A percentile compares a stretch with the other conserved stretches of the same genome.
phyloP scores from a whole-genome alignment of 306 rosid genomes.

The Quercus agrifolia region DNA sequence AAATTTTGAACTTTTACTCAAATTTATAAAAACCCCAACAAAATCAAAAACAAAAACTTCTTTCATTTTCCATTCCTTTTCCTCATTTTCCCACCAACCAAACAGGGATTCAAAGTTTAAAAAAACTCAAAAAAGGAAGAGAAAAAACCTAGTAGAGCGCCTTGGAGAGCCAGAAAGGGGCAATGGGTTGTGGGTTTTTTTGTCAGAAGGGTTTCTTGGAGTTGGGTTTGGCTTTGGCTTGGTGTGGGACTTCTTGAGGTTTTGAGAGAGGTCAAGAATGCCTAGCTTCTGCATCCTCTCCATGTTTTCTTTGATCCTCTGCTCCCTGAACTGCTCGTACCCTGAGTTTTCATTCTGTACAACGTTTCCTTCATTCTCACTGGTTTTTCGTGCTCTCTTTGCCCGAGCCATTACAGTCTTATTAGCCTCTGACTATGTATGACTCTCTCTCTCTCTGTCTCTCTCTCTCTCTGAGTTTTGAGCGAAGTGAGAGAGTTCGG shows the following conservation, averaged over 20 bases:
- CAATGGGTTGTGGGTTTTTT: background rate
- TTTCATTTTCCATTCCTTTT: too few relatives aligned
- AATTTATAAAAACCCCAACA: too few relatives aligned
- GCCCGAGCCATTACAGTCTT: background rate
- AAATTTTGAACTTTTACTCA: too few relatives aligned
- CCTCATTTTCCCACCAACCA: too few relatives aligned
- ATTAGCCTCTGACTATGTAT: too few relatives aligned
- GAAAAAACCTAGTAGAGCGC: constrained; percentile 66
- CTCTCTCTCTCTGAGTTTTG: too few relatives aligned
- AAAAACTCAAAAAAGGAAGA: background rate
- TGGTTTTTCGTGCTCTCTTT: constrained; percentile 10
- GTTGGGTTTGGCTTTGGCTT: background rate
- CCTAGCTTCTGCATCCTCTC: constrained; percentile 71
- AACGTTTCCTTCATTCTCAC: background rate
- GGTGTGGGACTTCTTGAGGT: constrained; percentile 44
- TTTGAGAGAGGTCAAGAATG: constrained; percentile 47
- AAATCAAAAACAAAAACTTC: too few relatives aligned
- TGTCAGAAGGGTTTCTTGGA: background rate
- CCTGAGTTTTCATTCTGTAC: background rate
- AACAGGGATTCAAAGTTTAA: background rate
- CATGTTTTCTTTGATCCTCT: constrained; percentile 62
- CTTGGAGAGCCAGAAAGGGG: constrained; percentile 32
- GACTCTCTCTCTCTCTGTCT: too few relatives aligned
- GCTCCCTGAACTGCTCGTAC: constrained; percentile 61
- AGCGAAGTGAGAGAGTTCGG: too few relatives aligned